Conservation (phyloP, 495 filamentous ascomycete species). For the Polyplosphaeria fusca region DNA sequence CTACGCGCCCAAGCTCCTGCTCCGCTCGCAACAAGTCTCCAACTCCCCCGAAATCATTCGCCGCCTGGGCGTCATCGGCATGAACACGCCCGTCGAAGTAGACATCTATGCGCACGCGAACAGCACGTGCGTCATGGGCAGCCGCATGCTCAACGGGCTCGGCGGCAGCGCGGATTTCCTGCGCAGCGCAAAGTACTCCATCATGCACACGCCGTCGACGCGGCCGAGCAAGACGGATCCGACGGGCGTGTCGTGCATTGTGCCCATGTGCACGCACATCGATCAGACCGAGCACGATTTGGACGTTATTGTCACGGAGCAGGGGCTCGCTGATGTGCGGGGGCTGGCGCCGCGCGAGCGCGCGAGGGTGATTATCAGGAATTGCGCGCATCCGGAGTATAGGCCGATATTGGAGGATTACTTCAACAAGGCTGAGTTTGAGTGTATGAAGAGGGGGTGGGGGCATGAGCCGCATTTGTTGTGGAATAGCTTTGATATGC, state of each 20-base stretch:
- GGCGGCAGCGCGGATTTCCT: constrained; percentile 89
- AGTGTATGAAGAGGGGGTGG: constrained; percentile 84
- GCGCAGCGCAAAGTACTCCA: constrained; percentile 76
- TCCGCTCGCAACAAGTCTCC: constrained; percentile 81
- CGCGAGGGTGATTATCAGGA: constrained; percentile 80
- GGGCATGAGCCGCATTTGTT: constrained; percentile 87
- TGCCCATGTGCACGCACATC: constrained; percentile 89
- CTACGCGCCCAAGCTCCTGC: constrained; percentile 79
- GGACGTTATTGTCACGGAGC: constrained; percentile 83
- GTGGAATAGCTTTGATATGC: constrained; percentile 84
- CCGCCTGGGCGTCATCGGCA: constrained; percentile 81
- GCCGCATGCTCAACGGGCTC: constrained; percentile 87
- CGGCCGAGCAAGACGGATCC: constrained; percentile 81
- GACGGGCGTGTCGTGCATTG: constrained; percentile 79
- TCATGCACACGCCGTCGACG: constrained; percentile 88
- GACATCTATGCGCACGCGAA: constrained; percentile 95
- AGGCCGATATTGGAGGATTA: constrained; percentile 77
- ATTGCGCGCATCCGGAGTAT: constrained; percentile 86
- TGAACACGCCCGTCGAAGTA: constrained; percentile 94
- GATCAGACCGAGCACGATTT: constrained; percentile 93
- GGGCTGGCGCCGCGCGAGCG: constrained; percentile 78
- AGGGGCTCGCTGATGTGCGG: constrained; percentile 81
- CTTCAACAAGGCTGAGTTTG: constrained; percentile 80
- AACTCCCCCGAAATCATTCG: constrained; percentile 96
- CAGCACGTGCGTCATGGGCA: constrained; percentile 86